phyloP scores from a whole-genome alignment of 2,329 filamentous ascomycete species.

The Seiridium cupressi region DNA sequence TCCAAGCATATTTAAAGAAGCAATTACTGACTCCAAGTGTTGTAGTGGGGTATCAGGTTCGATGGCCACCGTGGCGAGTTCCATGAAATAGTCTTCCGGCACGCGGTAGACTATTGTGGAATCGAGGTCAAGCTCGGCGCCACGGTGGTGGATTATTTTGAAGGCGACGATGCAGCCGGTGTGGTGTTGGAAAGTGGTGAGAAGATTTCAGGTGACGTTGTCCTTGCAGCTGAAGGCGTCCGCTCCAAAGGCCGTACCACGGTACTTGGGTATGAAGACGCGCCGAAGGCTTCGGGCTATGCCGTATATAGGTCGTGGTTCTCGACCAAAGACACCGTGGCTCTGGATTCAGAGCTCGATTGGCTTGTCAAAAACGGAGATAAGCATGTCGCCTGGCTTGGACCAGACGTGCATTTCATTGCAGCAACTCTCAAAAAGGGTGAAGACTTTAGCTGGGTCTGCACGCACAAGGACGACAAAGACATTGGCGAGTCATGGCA shows the following conservation, averaged over 20 bases:
- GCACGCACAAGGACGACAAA: conserved; percentile 42
- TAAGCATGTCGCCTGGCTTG: conserved; percentile 51
- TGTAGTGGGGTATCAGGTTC: conserved; percentile 40
- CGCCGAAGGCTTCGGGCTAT: conserved; percentile 39
- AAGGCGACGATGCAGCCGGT: conserved; percentile 32
- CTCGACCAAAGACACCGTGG: conserved; percentile 36
- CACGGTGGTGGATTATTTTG: conserved; percentile 45
- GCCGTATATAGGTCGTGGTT: conserved; percentile 47
- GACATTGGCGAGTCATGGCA: conserved; percentile 26
- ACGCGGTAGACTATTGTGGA: conserved; percentile 45
- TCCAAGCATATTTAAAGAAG: no score
- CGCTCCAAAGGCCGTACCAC: conserved; percentile 44
- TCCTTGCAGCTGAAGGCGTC: conserved; percentile 46
- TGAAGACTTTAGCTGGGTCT: conserved; percentile 53
- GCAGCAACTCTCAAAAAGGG: conserved; percentile 51
- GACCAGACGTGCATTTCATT: conserved; percentile 50
- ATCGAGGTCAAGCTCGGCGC: conserved; percentile 45
- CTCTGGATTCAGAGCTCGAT: conserved; percentile 39
- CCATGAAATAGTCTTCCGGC: conserved; percentile 49
- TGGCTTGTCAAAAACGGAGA: conserved; percentile 48
- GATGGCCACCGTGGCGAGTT: conserved; percentile 54
- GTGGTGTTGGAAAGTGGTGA: conserved; percentile 40
- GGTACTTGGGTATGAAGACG: conserved; percentile 41
- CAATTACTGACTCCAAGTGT: no score
- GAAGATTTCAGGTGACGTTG: conserved; percentile 37